phyloP scores from a whole-genome alignment of 2,329 filamentous ascomycete species.

The Lasiodiplodia sp. region DNA sequence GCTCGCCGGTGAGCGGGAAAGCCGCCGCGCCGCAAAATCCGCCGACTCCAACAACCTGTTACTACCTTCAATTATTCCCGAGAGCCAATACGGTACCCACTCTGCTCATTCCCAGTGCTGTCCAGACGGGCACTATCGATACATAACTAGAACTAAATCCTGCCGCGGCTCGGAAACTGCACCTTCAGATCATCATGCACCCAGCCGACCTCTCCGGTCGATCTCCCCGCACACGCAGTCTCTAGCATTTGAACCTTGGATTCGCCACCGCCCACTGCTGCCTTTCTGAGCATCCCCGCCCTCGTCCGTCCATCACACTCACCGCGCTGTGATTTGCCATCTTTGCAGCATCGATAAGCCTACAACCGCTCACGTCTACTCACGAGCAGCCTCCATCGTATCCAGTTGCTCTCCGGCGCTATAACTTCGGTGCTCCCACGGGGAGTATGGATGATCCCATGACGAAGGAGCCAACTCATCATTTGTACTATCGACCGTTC shows the following conservation, averaged over 20 bases:
- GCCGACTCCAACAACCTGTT: background rate
- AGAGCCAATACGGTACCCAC: no score
- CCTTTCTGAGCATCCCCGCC: background rate
- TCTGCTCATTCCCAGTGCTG: background rate
- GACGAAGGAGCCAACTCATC: background rate
- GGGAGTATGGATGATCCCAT: background rate
- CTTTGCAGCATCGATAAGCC: background rate
- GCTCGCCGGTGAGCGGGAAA: background rate
- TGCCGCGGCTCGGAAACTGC: slow-evolving; percentile 1
- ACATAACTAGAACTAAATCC: background rate
- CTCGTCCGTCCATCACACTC: background rate
- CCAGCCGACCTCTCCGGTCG: background rate
- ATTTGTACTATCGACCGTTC: slow-evolving; percentile 1
- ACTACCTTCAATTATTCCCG: background rate
- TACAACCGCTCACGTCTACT: background rate
- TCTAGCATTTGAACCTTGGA: background rate
- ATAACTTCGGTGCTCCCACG: slow-evolving; percentile 1
- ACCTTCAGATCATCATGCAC: background rate
- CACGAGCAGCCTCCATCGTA: background rate
- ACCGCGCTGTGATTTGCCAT: no score
- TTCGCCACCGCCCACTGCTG: background rate
- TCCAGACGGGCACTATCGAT: background rate
- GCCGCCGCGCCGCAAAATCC: background rate
- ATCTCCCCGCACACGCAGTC: background rate
- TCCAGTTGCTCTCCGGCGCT: background rate